A percentile compares a stretch with the other conserved stretches of the same genome.
These are phyloP conservation scores for Kwoniella newhampshirensis DNA, from an alignment of 768 basidiomycete genomes.

Conservation along the genomic window DNA sequence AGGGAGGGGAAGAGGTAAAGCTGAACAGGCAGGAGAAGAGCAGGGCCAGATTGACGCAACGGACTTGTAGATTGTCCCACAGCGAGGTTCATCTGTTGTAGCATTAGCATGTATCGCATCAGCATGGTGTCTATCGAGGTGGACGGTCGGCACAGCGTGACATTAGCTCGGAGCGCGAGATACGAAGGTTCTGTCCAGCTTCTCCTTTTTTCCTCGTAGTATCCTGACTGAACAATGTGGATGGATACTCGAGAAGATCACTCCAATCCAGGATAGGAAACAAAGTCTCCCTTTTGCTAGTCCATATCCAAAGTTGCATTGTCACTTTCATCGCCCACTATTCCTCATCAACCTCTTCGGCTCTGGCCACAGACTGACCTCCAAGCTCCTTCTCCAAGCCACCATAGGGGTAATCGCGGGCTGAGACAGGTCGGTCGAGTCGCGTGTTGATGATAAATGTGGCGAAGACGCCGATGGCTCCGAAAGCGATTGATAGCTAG, in stretches of 20 bases:
- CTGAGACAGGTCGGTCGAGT: slow-evolving; percentile 41
- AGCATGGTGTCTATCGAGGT: too few relatives aligned
- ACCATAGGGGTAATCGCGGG: slow-evolving; percentile 51
- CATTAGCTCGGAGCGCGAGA: too few relatives aligned
- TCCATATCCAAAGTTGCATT: background rate
- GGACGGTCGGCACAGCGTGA: too few relatives aligned
- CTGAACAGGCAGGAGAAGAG: too few relatives aligned
- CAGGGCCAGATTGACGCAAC: background rate
- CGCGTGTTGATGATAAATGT: slow-evolving; percentile 38
- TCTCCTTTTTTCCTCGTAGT: too few relatives aligned
- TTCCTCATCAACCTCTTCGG: slow-evolving; percentile 41
- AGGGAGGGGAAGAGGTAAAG: slow-evolving; percentile 5
- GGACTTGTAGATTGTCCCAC: background rate
- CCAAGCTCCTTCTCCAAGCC: slow-evolving; percentile 52
- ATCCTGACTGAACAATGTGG: too few relatives aligned
- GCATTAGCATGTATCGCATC: slow-evolving; percentile 1
- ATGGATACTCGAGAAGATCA: too few relatives aligned
- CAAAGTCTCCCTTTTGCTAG: background rate
- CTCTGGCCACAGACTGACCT: slow-evolving; percentile 29
- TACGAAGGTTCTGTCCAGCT: too few relatives aligned
- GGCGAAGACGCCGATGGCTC: slow-evolving; percentile 46
- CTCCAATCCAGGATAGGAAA: too few relatives aligned
- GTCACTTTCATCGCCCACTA: slow-evolving; percentile 3
- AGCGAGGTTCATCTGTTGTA: background rate
- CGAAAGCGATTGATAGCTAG: slow-evolving; percentile 47